Evolutionary conservation across 352 stramenopile genomes (phyloP).

Genomic region (Globisporangium orthogonon): DNA sequence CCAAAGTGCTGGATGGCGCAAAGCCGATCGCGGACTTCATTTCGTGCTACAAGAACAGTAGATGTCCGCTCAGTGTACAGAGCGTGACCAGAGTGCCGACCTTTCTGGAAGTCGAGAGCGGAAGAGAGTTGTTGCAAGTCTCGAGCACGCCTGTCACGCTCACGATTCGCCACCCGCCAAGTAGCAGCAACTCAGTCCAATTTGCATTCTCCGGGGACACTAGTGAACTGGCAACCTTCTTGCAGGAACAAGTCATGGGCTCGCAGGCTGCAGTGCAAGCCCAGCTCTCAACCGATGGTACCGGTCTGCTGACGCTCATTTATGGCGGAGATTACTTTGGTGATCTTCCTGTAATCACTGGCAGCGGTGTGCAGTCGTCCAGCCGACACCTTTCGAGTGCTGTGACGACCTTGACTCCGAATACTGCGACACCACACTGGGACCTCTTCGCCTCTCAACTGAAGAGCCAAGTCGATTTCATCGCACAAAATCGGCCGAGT

Average conservation of each 20-base stretch:
- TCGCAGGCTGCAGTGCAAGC: conserved; percentile 1
- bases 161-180: neutral
- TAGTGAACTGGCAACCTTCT: neutral
- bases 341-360: conserved; percentile 1
- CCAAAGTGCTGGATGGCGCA: conserved; percentile 1
- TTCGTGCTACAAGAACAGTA: conserved; percentile 6
- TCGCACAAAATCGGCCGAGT: neutral
- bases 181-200: neutral
- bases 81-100: conserved; percentile 2
- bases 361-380: neutral
- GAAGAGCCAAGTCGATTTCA: neutral
- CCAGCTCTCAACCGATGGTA: neutral
- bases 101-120: conserved; percentile 1
- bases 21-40: conserved; percentile 12
- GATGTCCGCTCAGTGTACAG: conserved; percentile 6
- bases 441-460: neutral
- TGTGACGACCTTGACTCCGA: neutral
- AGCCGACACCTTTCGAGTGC: neutral
- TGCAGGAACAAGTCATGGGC: conserved; percentile 2
- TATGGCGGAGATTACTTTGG: conserved; percentile 8
- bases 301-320: neutral
- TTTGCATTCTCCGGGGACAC: conserved; percentile 2
- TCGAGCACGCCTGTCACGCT: conserved; percentile 1
- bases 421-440: neutral
- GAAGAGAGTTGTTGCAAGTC: conserved; percentile 2